Base-by-base conservation (phyloP, 2,329 filamentous ascomycete genomes). In the Trichophaea hybrida region DNA sequence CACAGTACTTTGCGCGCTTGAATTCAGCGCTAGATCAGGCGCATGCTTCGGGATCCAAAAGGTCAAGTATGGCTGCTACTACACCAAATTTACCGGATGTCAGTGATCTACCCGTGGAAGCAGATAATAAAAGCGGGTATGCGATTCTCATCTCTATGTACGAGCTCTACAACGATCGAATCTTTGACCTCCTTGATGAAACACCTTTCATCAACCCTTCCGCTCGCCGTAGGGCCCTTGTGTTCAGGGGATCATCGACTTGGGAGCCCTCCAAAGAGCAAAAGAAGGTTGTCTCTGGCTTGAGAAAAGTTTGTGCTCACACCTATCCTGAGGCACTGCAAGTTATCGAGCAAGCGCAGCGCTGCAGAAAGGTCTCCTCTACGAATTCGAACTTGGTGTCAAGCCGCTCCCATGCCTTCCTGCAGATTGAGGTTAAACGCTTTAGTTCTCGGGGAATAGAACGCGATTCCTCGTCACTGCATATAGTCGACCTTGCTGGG, bases 111-210 rank as follows among this genome's bases (percentile, higher is more conserved):
- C 75, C 78, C 4, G 77, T 94, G 0, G 85, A 90, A 63, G 76
- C 56, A 5, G 60, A 65, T 44, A 49, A 37, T 0, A 79, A 79
- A 17, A 81, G 84, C 58, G 88, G 95, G 67, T 96, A 96, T 68
- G 85, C 86, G 4, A 82, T 98, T 57, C 76, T 98, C 8, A 78
- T 98, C 24, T 95, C 89, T 57, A 98, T 98, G 90, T 97, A 97
- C 72, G 93, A 98, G 72, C 91, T 98, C 1, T 96, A 98, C 75
- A 98, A 98, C 70, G 91, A 98, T 73, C 84, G 90, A 38, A 97
- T 98, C 66, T 97, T 94, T 71, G 93, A 98, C 69, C 81, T 98
- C 0, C 76, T 98, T 1, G 86, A 85, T 0, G 76, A 78, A 15
- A 69, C 74, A 1, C 69, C 72, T n/a, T 55, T 64, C 31, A 68